These are phyloP conservation scores for Clonostachys chloroleuca DNA, from an alignment of 2,329 filamentous ascomycete species.

Conservation along the genomic window DNA sequence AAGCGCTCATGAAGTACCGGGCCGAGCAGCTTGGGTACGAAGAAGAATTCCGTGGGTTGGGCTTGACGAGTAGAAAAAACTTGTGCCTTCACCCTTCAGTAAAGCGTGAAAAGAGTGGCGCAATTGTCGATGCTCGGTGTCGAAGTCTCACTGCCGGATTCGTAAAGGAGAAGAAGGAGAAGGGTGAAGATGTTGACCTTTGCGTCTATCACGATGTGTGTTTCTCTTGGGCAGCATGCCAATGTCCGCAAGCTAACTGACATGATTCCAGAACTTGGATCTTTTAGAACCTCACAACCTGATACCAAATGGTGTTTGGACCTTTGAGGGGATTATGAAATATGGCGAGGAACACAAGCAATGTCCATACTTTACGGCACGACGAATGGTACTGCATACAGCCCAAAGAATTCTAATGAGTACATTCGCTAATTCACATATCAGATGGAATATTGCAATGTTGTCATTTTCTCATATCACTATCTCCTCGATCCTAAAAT, in stretches of 20 bases:
- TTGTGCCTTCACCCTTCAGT: constrained; percentile 94
- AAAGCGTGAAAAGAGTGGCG: constrained; percentile 92
- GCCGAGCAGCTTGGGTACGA: constrained; percentile 81
- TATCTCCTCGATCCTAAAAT: constrained; percentile 98
- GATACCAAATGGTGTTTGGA: constrained; percentile 93
- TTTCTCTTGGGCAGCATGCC: constrained; percentile 1
- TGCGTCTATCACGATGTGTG: constrained; percentile 91
- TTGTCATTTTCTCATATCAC: constrained; percentile 99
- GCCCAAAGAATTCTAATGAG: neutral
- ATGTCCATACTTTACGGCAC: constrained; percentile 93
- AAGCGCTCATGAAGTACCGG: constrained; percentile 92
- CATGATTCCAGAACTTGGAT: constrained; percentile 69
- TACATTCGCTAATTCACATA: constrained; percentile 3
- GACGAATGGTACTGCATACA: constrained; percentile 71
- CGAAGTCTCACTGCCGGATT: constrained; percentile 94
- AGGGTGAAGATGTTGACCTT: constrained; percentile 87
- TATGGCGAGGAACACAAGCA: constrained; percentile 97
- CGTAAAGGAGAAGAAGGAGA: constrained; percentile 95
- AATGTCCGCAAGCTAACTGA: constrained; percentile 7
- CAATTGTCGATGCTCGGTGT: constrained; percentile 91
- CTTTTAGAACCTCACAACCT: constrained; percentile 92
- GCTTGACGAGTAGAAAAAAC: constrained; percentile 94
- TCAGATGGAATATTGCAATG: constrained; percentile 97
- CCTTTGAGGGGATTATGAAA: constrained; percentile 78
- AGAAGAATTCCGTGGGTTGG: constrained; percentile 90